phyloP scores from a whole-genome alignment of 257 asterid genomes.

The Plantago major region DNA sequence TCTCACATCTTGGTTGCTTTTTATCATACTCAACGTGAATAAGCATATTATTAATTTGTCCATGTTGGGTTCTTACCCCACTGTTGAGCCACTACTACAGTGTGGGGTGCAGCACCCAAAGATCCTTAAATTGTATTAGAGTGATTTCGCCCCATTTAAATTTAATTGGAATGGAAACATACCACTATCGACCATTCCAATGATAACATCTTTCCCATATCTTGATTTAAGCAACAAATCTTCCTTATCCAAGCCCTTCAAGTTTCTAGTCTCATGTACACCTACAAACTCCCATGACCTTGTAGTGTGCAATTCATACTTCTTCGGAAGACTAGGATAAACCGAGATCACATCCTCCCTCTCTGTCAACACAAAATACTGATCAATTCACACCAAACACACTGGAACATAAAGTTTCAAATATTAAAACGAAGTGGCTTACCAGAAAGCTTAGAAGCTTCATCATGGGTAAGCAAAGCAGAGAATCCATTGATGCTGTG shows the following conservation, averaged over 20 bases:
- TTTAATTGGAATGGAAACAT: not conserved
- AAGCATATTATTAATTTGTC: no score
- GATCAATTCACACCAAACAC: no score
- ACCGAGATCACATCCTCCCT: conserved; percentile 72
- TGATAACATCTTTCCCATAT: conserved; percentile 63
- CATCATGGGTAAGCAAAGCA: conserved; percentile 55
- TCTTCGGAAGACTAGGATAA: conserved; percentile 48
- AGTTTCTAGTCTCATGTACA: conserved; percentile 26
- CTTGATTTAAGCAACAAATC: conserved; percentile 51
- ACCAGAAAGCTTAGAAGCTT: conserved; percentile 69
- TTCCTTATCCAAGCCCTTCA: conserved; percentile 26
- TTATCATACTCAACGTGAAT: no score
- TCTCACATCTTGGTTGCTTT: not conserved
- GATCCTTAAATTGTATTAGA: no score
- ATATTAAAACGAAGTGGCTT: not conserved
- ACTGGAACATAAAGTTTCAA: no score
- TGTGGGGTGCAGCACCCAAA: no score
- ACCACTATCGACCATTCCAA: conserved; percentile 84
- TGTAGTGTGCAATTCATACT: conserved; percentile 71
- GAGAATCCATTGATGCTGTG: conserved; percentile 90
- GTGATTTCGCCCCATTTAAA: not conserved
- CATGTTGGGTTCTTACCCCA: no score
- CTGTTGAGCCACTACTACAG: no score
- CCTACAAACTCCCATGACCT: conserved; percentile 93
- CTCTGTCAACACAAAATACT: conserved; percentile 30